Conservation (phyloP, 2,329 filamentous ascomycete species). For the Sclerotinia sclerotiorum region DNA sequence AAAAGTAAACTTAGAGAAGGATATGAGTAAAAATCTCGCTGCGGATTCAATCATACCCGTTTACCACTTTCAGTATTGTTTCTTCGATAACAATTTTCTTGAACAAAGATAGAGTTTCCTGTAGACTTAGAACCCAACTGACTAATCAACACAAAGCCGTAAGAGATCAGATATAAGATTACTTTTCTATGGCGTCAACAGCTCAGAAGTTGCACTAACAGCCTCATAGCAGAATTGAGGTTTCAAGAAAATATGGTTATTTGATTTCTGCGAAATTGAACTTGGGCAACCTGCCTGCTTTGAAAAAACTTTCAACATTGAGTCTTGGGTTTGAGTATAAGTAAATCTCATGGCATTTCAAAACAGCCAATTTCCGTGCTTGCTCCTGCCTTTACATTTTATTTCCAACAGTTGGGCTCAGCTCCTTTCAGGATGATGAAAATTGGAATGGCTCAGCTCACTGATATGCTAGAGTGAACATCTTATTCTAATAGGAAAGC, state of each 20-base stretch:
- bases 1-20: no score
- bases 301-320: background rate
- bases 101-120: no score
- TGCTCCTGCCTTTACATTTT: background rate
- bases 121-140: no score
- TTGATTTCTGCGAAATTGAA: no score
- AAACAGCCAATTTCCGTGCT: background rate
- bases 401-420: no score
- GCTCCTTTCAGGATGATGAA: no score
- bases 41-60: no score
- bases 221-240: background rate
- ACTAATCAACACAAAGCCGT: no score
- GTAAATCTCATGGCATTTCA: background rate
- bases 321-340: background rate
- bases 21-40: no score
- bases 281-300: background rate
- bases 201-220: background rate
- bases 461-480: background rate
- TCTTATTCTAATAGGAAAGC: background rate
- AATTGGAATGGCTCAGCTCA: background rate
- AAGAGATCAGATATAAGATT: no score
- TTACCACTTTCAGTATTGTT: no score
- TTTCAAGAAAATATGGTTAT: background rate
- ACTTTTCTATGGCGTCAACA: background rate
- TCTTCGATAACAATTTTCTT: no score